Percentiles rank a stretch among this genome's conserved stretches.
phyloP scores from a whole-genome alignment of 768 basidiomycete species.

The Strobilomyces dryophilus region DNA sequence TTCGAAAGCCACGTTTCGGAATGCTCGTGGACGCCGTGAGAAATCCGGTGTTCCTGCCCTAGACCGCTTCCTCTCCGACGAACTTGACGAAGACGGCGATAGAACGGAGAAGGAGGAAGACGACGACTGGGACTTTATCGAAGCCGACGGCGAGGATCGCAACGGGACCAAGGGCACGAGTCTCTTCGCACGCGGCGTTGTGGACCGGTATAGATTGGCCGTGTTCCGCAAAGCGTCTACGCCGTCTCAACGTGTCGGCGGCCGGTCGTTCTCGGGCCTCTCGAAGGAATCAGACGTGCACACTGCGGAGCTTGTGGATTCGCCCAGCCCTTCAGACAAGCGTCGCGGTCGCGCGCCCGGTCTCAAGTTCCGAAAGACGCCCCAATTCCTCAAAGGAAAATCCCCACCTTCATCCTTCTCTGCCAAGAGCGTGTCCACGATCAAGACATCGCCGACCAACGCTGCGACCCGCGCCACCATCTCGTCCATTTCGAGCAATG shows the following conservation, averaged over 20 bases:
- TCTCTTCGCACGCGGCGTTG: conserved; percentile 87
- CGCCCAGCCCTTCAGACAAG: conserved; percentile 46
- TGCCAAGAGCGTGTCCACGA: conserved; percentile 26
- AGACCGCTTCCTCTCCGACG: conserved; percentile 66
- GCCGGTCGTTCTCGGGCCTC: conserved; percentile 53
- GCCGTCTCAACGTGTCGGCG: conserved; percentile 43
- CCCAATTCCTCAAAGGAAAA: conserved; percentile 71
- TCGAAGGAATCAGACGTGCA: conserved; percentile 51
- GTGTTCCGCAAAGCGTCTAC: conserved; percentile 84
- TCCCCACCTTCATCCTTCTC: conserved; percentile 48
- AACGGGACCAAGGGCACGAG: conserved; percentile 78
- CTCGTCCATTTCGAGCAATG: conserved; percentile 41
- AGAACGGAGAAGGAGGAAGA: conserved; percentile 51
- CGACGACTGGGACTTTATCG: conserved; percentile 91
- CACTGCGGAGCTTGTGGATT: conserved; percentile 36
- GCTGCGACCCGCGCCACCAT: conserved; percentile 34
- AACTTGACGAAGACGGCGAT: conserved; percentile 40
- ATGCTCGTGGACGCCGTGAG: conserved; percentile 54
- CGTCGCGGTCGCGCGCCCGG: conserved; percentile 67
- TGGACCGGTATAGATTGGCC: conserved; percentile 80
- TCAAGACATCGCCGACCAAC: conserved; percentile 41
- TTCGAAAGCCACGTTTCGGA: conserved; percentile 22
- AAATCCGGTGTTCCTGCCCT: conserved; percentile 81
- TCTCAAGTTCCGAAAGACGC: conserved; percentile 68
- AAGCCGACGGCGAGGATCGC: conserved; percentile 77